Conservation (phyloP, 345 rosid genomes). For the Garcia nutans region DNA sequence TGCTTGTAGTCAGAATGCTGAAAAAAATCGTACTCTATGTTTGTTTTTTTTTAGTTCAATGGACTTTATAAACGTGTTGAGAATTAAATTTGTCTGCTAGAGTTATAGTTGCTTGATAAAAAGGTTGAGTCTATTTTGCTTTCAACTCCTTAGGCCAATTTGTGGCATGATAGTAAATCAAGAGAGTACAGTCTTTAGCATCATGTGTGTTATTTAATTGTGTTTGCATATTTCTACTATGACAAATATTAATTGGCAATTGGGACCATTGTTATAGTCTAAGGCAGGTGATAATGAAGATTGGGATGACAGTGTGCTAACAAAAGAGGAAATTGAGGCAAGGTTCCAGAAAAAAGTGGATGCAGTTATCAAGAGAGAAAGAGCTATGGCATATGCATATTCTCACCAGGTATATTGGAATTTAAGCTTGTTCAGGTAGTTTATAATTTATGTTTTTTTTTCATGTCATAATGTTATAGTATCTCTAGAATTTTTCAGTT, state of each 20-base stretch:
- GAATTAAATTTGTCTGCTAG: neutral
- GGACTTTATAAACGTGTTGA: neutral
- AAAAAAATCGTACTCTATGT: neutral
- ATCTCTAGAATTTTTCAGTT: neutral
- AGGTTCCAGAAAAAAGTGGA: conserved; percentile 76
- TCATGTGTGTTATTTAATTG: neutral
- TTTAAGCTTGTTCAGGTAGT: neutral
- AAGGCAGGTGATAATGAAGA: conserved; percentile 58
- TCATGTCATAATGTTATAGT: neutral
- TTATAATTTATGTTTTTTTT: neutral
- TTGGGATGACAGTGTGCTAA: conserved; percentile 85
- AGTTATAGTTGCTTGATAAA: neutral
- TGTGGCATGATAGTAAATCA: neutral
- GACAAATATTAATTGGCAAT: conserved; percentile 8
- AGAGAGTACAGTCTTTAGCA: neutral
- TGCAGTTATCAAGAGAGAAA: conserved; percentile 79
- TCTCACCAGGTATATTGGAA: conserved; percentile 66
- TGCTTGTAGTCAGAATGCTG: neutral
- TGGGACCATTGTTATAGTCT: conserved; percentile 41
- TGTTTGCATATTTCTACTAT: neutral
- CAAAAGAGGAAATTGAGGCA: conserved; percentile 71
- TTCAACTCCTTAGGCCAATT: neutral
- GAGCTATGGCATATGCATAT: conserved; percentile 87
- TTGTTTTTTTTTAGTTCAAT: neutral
- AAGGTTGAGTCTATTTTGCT: too few relatives aligned